Evolutionary conservation across 768 basidiomycete genomes (phyloP).

Genomic region (Scleroderma citrinum): DNA sequence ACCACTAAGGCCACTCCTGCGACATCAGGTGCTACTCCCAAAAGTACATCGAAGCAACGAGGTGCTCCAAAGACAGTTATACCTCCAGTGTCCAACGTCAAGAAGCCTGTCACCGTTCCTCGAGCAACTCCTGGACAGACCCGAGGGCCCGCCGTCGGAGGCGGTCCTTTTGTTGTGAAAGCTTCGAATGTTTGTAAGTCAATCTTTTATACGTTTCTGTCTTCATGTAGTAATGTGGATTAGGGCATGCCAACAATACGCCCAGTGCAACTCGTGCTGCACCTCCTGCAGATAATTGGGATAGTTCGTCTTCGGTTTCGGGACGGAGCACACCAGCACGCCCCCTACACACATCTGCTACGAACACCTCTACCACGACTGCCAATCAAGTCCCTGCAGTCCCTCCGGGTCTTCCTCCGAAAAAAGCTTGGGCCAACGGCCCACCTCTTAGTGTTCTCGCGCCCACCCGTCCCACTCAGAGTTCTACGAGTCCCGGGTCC

Average conservation of each 20-base stretch:
- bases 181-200: slow-evolving; percentile 24
- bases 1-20: slow-evolving; percentile 11
- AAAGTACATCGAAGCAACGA: slow-evolving; percentile 12
- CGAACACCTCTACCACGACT: not conserved
- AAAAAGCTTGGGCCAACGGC: slow-evolving; percentile 9
- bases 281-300: slow-evolving; percentile 14
- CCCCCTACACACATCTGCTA: slow-evolving; percentile 1
- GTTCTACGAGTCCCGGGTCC: not conserved
- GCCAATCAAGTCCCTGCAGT: slow-evolving; percentile 6
- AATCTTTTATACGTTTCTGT: not conserved
- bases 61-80: slow-evolving; percentile 4
- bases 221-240: too few species aligned
- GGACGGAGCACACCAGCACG: slow-evolving; percentile 12
- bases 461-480: slow-evolving; percentile 10
- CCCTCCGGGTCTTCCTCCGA: slow-evolving; percentile 8
- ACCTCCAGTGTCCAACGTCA: slow-evolving; percentile 19
- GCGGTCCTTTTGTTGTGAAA: slow-evolving; percentile 22
- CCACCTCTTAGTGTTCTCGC: not conserved
- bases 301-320: slow-evolving; percentile 12
- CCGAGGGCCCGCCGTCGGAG: slow-evolving; percentile 23
- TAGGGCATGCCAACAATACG: slow-evolving; percentile 13
- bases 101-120: slow-evolving; percentile 6
- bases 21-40: slow-evolving; percentile 11
- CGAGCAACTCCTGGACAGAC: slow-evolving; percentile 2
- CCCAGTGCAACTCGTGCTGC: not conserved